Evolutionary conservation across 2,329 filamentous ascomycete species (phyloP).

Genomic region (Alternaria solani): DNA sequence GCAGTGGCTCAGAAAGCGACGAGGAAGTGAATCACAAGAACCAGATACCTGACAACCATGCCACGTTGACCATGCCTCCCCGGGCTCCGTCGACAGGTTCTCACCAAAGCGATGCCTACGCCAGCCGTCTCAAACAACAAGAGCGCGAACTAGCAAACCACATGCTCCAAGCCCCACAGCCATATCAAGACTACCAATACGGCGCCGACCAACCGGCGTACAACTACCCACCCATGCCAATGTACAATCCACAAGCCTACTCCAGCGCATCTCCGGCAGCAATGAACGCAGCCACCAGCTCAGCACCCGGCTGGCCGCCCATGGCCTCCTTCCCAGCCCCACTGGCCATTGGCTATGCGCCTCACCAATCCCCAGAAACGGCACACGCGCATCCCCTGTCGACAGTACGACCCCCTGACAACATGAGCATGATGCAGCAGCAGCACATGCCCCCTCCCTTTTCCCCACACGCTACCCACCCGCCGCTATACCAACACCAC

Average conservation of each 20-base stretch:
- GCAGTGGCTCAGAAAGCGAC: slow-evolving; percentile 26
- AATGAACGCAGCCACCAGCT: slow-evolving; percentile 27
- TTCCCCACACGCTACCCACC: slow-evolving; percentile 32
- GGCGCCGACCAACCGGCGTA: slow-evolving; percentile 35
- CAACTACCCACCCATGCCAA: slow-evolving; percentile 34
- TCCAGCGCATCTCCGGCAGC: slow-evolving; percentile 36
- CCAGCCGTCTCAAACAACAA: slow-evolving; percentile 39
- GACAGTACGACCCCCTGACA: slow-evolving; percentile 26
- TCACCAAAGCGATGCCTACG: slow-evolving; percentile 36
- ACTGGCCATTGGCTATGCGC: slow-evolving; percentile 36
- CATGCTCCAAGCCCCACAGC: slow-evolving; percentile 47
- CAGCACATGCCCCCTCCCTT: slow-evolving; percentile 27
- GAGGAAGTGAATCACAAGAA: slow-evolving; percentile 24
- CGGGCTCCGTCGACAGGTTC: slow-evolving; percentile 33
- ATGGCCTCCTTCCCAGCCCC: slow-evolving; percentile 33
- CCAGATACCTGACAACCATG: slow-evolving; percentile 20
- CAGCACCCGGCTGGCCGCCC: slow-evolving; percentile 34
- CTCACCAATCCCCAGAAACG: slow-evolving; percentile 33
- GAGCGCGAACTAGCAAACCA: slow-evolving; percentile 47
- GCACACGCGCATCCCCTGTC: slow-evolving; percentile 34
- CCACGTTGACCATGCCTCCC: slow-evolving; percentile 30
- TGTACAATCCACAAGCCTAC: slow-evolving; percentile 39
- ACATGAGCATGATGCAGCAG: slow-evolving; percentile 6
- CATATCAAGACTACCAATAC: slow-evolving; percentile 43
- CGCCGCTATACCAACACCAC: slow-evolving; percentile 38